Conservation (phyloP, 352 stramenopile species). For the Globisporangium spinosum region DNA sequence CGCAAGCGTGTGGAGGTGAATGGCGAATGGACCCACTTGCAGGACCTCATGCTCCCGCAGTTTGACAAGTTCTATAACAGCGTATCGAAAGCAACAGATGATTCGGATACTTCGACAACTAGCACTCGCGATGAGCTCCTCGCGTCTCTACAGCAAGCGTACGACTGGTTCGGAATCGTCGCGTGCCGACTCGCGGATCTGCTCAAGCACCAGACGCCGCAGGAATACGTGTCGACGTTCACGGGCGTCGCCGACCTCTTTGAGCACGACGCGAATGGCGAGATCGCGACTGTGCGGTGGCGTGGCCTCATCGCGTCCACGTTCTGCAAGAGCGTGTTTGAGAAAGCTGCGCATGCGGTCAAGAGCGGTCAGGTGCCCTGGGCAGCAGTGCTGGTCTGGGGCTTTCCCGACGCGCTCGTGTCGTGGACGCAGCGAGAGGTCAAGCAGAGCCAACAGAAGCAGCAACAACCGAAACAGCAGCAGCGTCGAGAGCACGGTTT, state of each 20-base stretch:
- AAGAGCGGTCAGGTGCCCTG: constrained; percentile 49
- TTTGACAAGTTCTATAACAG: constrained; percentile 37
- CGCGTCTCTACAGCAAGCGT: constrained; percentile 41
- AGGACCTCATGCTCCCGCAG: constrained; percentile 50
- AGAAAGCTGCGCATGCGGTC: constrained; percentile 47
- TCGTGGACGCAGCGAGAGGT: constrained; percentile 53
- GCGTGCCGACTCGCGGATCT: constrained; percentile 55
- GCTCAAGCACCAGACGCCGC: constrained; percentile 41
- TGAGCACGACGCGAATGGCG: constrained; percentile 26
- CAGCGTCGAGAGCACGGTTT: constrained; percentile 62
- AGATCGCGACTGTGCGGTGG: constrained; percentile 64
- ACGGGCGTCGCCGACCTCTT: constrained; percentile 39
- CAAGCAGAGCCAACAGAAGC: constrained; percentile 11
- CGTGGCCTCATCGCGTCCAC: constrained; percentile 58
- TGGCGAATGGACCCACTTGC: constrained; percentile 33
- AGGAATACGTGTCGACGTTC: constrained; percentile 83
- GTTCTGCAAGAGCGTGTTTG: constrained; percentile 50
- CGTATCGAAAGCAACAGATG: constrained; percentile 11
- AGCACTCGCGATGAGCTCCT: constrained; percentile 22
- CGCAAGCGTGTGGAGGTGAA: constrained; percentile 66
- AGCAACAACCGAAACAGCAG: neutral
- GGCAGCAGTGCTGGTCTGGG: constrained; percentile 76
- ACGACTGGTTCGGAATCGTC: constrained; percentile 79
- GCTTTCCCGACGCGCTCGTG: constrained; percentile 66
- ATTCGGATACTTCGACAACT: no score